Conservation (phyloP, 2,329 filamentous ascomycete species). For the Epicoccum sorghinum region DNA sequence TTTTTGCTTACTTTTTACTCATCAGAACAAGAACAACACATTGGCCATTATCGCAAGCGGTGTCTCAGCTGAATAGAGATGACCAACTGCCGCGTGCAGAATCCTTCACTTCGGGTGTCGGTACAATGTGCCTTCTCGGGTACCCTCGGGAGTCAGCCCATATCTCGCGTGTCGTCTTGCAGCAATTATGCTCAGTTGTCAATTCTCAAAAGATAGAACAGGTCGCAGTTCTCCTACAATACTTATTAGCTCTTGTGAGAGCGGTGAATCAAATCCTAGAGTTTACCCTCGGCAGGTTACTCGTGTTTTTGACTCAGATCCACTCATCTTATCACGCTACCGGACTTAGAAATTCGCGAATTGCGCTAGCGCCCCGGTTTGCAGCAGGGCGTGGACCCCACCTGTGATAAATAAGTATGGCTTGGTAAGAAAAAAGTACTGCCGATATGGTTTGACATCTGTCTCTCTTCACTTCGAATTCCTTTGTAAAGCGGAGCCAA, state of each 20-base stretch:
- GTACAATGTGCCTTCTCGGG: slow-evolving; percentile 3
- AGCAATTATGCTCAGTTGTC: not conserved
- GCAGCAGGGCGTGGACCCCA: slow-evolving; percentile 16
- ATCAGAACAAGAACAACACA: not conserved
- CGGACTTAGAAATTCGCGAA: slow-evolving; percentile 13
- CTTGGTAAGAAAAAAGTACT: slow-evolving; percentile 17
- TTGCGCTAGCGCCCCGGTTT: slow-evolving; percentile 9
- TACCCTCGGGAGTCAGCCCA: slow-evolving; percentile 3
- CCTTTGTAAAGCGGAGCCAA: not conserved
- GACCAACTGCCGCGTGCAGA: not conserved
- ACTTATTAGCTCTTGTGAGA: not conserved
- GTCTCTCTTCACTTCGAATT: not conserved
- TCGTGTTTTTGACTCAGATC: slow-evolving; percentile 9
- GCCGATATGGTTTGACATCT: slow-evolving; percentile 2
- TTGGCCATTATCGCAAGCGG: not conserved
- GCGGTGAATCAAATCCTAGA: not conserved
- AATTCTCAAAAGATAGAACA: not conserved
- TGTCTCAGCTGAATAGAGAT: not conserved
- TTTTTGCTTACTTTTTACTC: not conserved
- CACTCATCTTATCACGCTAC: slow-evolving; percentile 14
- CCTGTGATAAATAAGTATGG: slow-evolving; percentile 13
- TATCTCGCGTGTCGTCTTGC: not conserved
- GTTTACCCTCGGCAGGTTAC: not conserved
- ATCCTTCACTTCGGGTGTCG: not conserved
- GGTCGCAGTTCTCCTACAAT: not conserved